Base-by-base conservation (phyloP, 192 early-diverging fungal genomes). In the Neocallimastix lanati region DNA sequence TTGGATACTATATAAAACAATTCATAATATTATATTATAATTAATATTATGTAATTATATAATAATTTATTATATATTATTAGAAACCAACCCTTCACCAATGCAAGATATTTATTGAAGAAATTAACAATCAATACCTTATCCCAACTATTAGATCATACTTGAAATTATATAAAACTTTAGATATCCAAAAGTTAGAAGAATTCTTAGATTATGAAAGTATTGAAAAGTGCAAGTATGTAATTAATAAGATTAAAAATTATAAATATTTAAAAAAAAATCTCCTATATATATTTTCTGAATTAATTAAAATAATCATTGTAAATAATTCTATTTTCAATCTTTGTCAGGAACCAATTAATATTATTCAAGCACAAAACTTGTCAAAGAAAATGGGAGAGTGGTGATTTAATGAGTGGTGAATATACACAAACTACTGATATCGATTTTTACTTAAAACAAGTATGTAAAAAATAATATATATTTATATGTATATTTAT, bases 301-400 rank as follows among this genome's bases (percentile, higher is more conserved):
- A n/a, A n/a, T n/a, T n/a, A n/a, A n/a, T n/a, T n/a, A n/a, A n/a
- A n/a, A n/a, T n/a, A n/a, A n/a, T n/a, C n/a, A n/a, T n/a, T n/a
- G n/a, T n/a, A n/a, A n/a, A n/a, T n/a, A n/a, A n/a, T n/a, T n/a
- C n/a, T n/a, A n/a, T n/a, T n/a, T n/a, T n/a, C n/a, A n/a, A n/a
- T n/a, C n/a, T n/a, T n/a, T n/a, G 18, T 35, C 58, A 85, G 87
- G 76, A 93, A 91, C 50, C 93, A 95, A 85, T 87, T 98, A 77
- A 86, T 98, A 85, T 89, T 96, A 76, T 94, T 93, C 86, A 98
- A 98, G 90, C 96, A 96, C 85, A 92, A 94, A 79, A 95, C 93
- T 58, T 92, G 94, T 78, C 96, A 96, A 86, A 88, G 91, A 82
- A 94, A 93, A 83, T 96, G 93, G 91, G 88, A 85, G 18, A 84